Evolutionary conservation across 768 basidiomycete genomes (phyloP), one percentile per base, ranked within the genome.

Genomic region (Boletus huronensis): DNA sequence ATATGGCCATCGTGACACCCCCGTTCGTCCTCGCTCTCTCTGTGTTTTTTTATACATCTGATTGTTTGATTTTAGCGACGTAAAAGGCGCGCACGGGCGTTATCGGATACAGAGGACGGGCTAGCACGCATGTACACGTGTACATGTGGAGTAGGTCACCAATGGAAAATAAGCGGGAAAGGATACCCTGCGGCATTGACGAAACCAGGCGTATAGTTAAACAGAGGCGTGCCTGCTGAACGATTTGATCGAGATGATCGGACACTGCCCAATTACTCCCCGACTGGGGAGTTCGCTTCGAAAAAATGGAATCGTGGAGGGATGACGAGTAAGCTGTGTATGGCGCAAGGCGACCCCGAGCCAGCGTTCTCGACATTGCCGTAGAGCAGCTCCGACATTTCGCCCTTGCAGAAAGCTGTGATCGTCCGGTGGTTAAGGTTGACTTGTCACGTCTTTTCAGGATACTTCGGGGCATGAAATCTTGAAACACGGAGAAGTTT

Each of bases 401-500:
- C 42, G 14, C 16, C 28, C 13, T 16, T 39, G 16, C 7, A n/a
- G 8, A 23, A 21, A 32, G 19, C 19, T 7, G 26, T 44, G 43
- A 29, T 48, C 31, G 19, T 35, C 19, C n/a, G 16, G 13, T 50
- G 38, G 50, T 60, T 56, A 31, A 52, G 36, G 44, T 40, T 56
- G 53, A 21, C 54, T 32, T 53, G 50, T 50, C 50, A 39, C 25
- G 16, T 25, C 36, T n/a, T 51, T 53, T 28, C 40, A 59, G 40
- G 38, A 40, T 32, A 44, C 9, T 59, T 63, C 64, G 63, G 63
- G 57, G 55, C 58, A 66, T 57, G 52, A 64, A 55, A 52, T 48
- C 34, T 66, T 66, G 64, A 64, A 64, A 64, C 63, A 63, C 54
- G 63, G 39, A 58, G 32, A 53, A 59, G 60, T 64, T 63, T 63